Percentiles rank a stretch among this genome's conserved stretches.
phyloP scores from a whole-genome alignment of 2,329 filamentous ascomycete genomes.

The Chaetomiaceae sp. region DNA sequence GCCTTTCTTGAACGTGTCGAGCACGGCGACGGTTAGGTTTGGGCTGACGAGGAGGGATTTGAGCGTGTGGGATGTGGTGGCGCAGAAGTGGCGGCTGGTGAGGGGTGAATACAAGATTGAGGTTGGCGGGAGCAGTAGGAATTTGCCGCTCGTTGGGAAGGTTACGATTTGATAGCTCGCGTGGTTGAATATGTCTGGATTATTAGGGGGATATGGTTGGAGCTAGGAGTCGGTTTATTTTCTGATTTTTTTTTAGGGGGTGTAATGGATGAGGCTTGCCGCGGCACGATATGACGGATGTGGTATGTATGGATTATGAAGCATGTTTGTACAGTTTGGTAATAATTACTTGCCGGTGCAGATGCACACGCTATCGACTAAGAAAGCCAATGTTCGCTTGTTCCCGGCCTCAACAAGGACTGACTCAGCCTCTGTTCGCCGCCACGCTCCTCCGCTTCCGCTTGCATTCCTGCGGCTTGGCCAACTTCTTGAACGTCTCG shows the following conservation, averaged over 20 bases:
- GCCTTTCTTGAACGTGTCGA: slow-evolving; percentile 44
- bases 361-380: too few species aligned
- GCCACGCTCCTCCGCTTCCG: background rate
- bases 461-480: slow-evolving; percentile 2
- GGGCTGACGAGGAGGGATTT: slow-evolving; percentile 58
- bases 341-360: background rate
- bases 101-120: slow-evolving; percentile 42
- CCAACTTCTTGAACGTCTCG: slow-evolving; percentile 30
- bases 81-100: slow-evolving; percentile 57
- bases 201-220: background rate
- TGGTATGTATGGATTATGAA: slow-evolving; percentile 1
- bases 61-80: slow-evolving; percentile 59
- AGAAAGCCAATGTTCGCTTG: background rate
- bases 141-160: slow-evolving; percentile 39
- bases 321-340: background rate
- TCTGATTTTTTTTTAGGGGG: background rate
- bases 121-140: slow-evolving; percentile 46
- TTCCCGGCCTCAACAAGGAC: too few species aligned
- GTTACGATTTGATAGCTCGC: slow-evolving; percentile 33
- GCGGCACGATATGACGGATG: background rate
- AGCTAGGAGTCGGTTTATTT: background rate
- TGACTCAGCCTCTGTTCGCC: too few species aligned
- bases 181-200: background rate
- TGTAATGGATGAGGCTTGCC: too few species aligned
- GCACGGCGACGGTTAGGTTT: slow-evolving; percentile 45